Base-by-base conservation (phyloP, 2,329 filamentous ascomycete genomes). In the Pseudogymnoascus sp. region DNA sequence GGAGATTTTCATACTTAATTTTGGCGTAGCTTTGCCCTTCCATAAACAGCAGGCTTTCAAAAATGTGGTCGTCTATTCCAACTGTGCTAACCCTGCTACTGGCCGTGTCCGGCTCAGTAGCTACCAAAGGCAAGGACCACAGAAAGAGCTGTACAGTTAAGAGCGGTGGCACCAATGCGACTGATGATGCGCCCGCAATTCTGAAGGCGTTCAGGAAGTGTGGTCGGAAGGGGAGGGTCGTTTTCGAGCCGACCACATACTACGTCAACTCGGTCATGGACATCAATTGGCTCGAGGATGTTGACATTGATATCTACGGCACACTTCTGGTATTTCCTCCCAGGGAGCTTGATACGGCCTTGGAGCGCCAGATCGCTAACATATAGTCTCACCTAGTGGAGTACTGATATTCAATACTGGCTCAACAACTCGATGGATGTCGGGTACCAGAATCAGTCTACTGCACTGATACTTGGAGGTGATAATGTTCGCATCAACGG, bases 381-480 rank as follows among this genome's bases (percentile, higher is more conserved):
- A 19, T 29, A 3, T 45, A n/a, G 11, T 16, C 8, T 61, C 19
- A 4, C 33, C 45, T 37, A 72, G 72, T 80, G 78, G 76, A 75
- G 74, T 60, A 72, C 73, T 1, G 74, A 81, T 64, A 77, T 83
- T 7, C 65, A 73, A 6, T 83, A 83, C 70, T 84, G 81, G 81
- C 75, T 81, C 0, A 74, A 74, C 8, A 73, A 80, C 38, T 81
- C 79, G 5, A 74, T 83, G 64, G 74, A 78, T 0, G 74, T 83
- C 6, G 79, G 77, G 4, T 83, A 81, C 67, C 81, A 84, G 69
- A 82, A 84, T 65, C 81, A 83, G 64, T 79, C 77, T 12, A 80
- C 79, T 0, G 81, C 80, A 0, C 83, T 80, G 78, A 72, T 79
- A 61, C 77, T 84, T 65, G 82, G 83, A 14, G 83, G 83, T 4